A percentile compares a stretch with the other conserved stretches of the same genome.
Evolutionary conservation across 768 basidiomycete genomes (phyloP).

Genomic region (Lentinus tigrinus): DNA sequence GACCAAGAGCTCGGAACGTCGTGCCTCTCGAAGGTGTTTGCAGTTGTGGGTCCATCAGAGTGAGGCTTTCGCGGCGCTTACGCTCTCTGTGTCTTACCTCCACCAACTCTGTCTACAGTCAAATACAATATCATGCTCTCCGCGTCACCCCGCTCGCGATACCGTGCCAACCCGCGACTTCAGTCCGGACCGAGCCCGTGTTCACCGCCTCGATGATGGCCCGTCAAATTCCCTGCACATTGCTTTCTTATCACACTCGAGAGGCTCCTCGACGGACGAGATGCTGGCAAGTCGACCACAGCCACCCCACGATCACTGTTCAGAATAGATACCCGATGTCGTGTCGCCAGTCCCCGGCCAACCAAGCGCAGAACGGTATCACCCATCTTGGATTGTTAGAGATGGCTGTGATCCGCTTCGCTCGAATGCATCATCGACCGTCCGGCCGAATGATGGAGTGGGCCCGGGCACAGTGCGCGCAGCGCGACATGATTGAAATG

Average conservation of each 20-base stretch:
- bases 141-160: too few relatives aligned
- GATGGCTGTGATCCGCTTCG: slow-evolving; percentile 14
- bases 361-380: background rate
- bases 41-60: slow-evolving; percentile 5
- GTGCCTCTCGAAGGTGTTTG: background rate
- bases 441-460: background rate
- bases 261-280: too few relatives aligned
- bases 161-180: too few relatives aligned
- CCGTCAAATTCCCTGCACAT: too few relatives aligned
- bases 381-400: background rate
- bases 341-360: background rate
- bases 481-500: background rate
- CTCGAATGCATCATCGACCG: slow-evolving; percentile 7
- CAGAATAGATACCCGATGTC: background rate
- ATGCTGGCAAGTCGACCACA: background rate
- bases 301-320: background rate
- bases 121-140: too few relatives aligned
- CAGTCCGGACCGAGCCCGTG: too few relatives aligned
- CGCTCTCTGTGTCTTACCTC: too few relatives aligned
- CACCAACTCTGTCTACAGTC: too few relatives aligned
- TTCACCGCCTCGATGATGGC: too few relatives aligned
- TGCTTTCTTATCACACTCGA: too few relatives aligned
- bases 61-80: too few relatives aligned
- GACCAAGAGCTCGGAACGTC: too few relatives aligned
- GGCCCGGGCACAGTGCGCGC: background rate